These are phyloP conservation scores for Orobanche coerulescens DNA, from an alignment of 257 asterid genomes.

Conservation along the genomic window DNA sequence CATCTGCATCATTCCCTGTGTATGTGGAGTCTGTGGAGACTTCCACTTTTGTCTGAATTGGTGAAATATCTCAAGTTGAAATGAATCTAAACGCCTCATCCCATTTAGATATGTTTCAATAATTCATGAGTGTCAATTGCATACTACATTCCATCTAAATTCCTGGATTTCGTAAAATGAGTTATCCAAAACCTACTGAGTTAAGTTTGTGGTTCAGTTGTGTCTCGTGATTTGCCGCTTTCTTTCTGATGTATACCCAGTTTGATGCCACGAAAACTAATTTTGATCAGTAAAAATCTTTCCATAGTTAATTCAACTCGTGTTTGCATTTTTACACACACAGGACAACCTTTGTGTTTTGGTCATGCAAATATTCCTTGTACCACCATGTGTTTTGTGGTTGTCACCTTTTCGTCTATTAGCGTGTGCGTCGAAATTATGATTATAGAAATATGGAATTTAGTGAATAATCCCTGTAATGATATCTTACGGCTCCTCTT, in stretches of 20 bases:
- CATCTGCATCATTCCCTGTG: not conserved
- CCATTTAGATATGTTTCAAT: not conserved
- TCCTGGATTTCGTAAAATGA: slow-evolving; percentile 8
- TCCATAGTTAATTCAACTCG: not conserved
- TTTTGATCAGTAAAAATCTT: not conserved
- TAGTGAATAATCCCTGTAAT: not conserved
- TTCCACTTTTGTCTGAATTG: not conserved
- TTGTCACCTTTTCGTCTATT: not conserved
- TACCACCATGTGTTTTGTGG: not conserved
- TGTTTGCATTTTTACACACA: not conserved
- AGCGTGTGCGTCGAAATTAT: not conserved
- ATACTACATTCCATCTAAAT: not conserved
- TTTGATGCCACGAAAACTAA: not conserved
- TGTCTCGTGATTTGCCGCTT: not conserved
- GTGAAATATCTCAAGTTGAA: too few species aligned
- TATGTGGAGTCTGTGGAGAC: too few species aligned
- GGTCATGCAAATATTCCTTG: not conserved
- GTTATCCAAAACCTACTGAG: not conserved
- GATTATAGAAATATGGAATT: not conserved
- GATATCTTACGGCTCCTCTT: not conserved
- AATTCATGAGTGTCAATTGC: not conserved
- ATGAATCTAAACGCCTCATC: not conserved
- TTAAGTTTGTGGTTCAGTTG: not conserved
- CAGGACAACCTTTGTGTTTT: not conserved
- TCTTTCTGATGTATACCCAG: not conserved